Evolutionary conservation across 2,329 filamentous ascomycete species (phyloP).

Genomic region (Neoarthrinium moseri): DNA sequence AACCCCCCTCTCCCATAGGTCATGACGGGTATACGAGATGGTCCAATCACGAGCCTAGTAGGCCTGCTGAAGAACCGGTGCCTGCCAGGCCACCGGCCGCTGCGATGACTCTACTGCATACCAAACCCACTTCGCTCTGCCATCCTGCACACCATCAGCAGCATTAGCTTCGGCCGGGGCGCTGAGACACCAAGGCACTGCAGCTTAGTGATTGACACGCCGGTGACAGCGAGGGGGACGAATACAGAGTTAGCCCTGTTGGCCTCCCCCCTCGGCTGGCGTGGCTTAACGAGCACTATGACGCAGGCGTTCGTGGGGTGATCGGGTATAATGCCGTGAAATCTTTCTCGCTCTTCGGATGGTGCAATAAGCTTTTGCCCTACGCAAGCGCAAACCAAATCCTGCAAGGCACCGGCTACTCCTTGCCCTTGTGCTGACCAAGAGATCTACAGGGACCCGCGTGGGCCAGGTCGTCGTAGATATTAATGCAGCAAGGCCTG

Average conservation of each 20-base stretch:
- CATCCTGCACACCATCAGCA: constrained; percentile 9
- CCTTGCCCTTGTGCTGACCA: constrained; percentile 7
- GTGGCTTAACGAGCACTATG: constrained; percentile 18
- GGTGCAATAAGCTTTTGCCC: constrained; percentile 12
- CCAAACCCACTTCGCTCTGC: neutral
- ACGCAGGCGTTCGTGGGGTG: constrained; percentile 19
- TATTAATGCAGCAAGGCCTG: constrained; percentile 15
- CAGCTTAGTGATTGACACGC: constrained; percentile 17
- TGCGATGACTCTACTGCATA: neutral
- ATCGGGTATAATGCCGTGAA: constrained; percentile 6
- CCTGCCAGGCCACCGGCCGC: neutral
- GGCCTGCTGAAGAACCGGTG: neutral
- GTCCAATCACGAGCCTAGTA: constrained; percentile 1
- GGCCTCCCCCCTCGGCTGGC: neutral
- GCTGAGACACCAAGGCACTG: constrained; percentile 18
- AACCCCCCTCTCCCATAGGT: too few species aligned
- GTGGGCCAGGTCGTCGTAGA: constrained; percentile 11
- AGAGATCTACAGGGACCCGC: constrained; percentile 28
- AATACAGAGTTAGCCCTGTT: neutral
- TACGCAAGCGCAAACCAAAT: constrained; percentile 9
- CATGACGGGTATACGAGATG: neutral
- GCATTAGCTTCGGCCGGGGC: constrained; percentile 14
- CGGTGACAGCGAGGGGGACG: neutral
- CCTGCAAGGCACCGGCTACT: constrained; percentile 21
- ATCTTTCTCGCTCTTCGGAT: constrained; percentile 9